Base-by-base conservation (phyloP, 73 alveolate species). In the Loxodes magnus region DNA sequence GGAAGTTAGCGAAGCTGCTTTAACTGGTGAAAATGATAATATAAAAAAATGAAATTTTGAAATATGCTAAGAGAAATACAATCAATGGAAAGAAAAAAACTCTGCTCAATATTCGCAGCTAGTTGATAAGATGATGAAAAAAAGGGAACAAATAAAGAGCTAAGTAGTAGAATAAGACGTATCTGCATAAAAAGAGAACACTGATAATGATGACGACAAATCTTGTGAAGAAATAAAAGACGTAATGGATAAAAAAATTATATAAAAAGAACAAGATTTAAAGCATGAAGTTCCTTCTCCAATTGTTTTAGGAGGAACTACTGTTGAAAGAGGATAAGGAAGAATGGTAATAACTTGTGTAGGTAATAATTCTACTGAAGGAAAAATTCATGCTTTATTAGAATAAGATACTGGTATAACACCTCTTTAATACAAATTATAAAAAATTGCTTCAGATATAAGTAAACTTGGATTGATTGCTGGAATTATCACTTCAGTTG, bases 21-120 rank as follows among this genome's bases (percentile, higher is more conserved):
- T 85, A 76, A 85, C 96, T n/a, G 96, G 96, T 9, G 96, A 85
- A 67, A 74, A 78, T 27, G 90, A 76, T 57, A 76, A 73, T 17
- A 46, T 74, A 71, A 43, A 85, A 42, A 63, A 76, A 39, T 82
- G 60, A 25, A 37, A 56, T 33, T 31, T 66, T 31, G 79, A 77
- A 50, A 67, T 61, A 56, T 65, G 96, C 56, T 38, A 20, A 17
- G 48, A 62, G 69, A 44, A 75, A 62, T 37, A 50, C 44, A 59
- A 61, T 49, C 62, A 79, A 58, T 10, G 25, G 9, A 0, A 6
- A 9, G 27, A n/a, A 37, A 34, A n/a, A n/a, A n/a, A n/a, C n/a
- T n/a, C n/a, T n/a, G n/a, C n/a, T n/a, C n/a, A n/a, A n/a, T n/a
- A n/a, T n/a, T n/a, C n/a, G n/a, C n/a, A n/a, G n/a, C n/a, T n/a